Conservation (phyloP, 176 grass and related monocot genomes). For the Hyparrhenia diplandra region DNA sequence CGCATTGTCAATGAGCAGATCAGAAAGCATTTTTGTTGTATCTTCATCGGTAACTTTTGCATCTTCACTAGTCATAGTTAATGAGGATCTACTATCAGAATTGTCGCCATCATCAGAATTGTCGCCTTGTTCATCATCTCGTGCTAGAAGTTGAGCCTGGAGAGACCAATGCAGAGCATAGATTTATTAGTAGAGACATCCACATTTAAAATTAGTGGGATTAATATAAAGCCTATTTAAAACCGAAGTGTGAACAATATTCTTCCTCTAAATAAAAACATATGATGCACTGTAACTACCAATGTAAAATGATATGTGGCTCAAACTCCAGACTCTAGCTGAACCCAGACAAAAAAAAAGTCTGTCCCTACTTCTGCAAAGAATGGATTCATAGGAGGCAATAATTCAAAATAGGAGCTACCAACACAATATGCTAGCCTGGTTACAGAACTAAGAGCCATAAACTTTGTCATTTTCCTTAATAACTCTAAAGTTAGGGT, state of each 20-base stretch:
- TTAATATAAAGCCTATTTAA: background rate
- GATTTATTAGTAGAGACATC: conserved; percentile 7
- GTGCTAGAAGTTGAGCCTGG: conserved; percentile 84
- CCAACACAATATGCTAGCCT: background rate
- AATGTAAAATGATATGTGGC: background rate
- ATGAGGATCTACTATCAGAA: conserved; percentile 47
- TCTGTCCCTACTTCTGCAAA: background rate
- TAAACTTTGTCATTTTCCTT: background rate
- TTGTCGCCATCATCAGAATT: conserved; percentile 43
- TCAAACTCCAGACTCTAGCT: background rate
- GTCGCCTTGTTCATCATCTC: conserved; percentile 49
- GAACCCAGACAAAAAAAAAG: background rate
- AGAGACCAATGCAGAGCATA: background rate
- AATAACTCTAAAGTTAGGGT: background rate
- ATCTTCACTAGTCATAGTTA: conserved; percentile 40
- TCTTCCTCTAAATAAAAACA: background rate
- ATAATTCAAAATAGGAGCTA: background rate
- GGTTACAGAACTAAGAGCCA: background rate
- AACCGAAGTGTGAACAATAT: background rate
- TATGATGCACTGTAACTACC: background rate
- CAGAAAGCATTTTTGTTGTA: conserved; percentile 63
- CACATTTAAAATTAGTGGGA: background rate
- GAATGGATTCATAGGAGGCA: background rate
- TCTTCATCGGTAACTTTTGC: conserved; percentile 44
- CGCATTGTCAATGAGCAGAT: conserved; percentile 87